phyloP scores from a whole-genome alignment of 2,329 filamentous ascomycete genomes.

The Xylaria digitata region DNA sequence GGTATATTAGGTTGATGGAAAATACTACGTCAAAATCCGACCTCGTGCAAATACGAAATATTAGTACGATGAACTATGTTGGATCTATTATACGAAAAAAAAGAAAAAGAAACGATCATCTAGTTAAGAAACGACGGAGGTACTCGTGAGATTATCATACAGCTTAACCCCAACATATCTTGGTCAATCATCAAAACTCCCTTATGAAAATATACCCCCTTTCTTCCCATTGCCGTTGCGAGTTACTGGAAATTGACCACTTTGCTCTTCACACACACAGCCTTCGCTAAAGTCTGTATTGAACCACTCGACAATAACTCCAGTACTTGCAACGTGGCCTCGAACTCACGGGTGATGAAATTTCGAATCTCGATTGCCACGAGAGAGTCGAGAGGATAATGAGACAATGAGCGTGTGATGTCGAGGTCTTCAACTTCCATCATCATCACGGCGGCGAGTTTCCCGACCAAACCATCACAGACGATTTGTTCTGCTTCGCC shows the following conservation, averaged over 20 bases:
- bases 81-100: slow-evolving; percentile 6
- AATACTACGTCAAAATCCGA: not conserved
- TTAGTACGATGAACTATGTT: not conserved
- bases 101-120: not conserved
- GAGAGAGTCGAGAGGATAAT: slow-evolving; percentile 60
- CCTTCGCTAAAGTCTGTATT: slow-evolving; percentile 61
- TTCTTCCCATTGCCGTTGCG: not conserved
- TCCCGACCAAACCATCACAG: slow-evolving; percentile 58
- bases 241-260: slow-evolving; percentile 48
- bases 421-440: slow-evolving; percentile 62
- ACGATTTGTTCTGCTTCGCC: slow-evolving; percentile 60
- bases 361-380: slow-evolving; percentile 63
- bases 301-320: slow-evolving; percentile 65
- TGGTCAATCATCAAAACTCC: slow-evolving; percentile 7
- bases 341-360: slow-evolving; percentile 62
- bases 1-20: not conserved
- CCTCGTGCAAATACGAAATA: not conserved
- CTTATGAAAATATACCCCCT: slow-evolving; percentile 7
- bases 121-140: not conserved
- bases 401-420: slow-evolving; percentile 54
- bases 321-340: slow-evolving; percentile 65
- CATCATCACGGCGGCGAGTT: slow-evolving; percentile 62
- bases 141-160: slow-evolving; percentile 13
- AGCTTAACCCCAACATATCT: not conserved
- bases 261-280: slow-evolving; percentile 61